These are phyloP conservation scores for Fragilaria radians DNA, from an alignment of 108 stramenopile species.

Conservation along the genomic window DNA sequence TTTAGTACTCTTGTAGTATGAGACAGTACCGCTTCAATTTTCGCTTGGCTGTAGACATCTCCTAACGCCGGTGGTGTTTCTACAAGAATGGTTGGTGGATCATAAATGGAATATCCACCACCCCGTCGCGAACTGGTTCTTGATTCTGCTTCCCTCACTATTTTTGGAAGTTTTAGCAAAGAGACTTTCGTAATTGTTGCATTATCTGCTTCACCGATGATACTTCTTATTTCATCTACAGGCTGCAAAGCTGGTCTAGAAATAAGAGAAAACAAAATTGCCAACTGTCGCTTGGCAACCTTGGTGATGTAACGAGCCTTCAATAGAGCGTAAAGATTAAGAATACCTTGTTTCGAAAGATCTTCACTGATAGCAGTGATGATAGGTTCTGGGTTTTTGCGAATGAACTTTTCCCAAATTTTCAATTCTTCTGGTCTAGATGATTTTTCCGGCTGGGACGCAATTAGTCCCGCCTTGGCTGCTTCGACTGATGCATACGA, in stretches of 20 bases:
- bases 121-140: slow-evolving; percentile 60
- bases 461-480: slow-evolving; percentile 60
- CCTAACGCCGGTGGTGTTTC: slow-evolving; percentile 75
- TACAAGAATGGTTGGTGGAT: slow-evolving; percentile 28
- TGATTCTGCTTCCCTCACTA: slow-evolving; percentile 24
- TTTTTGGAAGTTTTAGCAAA: slow-evolving; percentile 6
- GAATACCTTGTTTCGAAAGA: slow-evolving; percentile 58
- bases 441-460: slow-evolving; percentile 46
- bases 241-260: slow-evolving; percentile 67
- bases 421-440: slow-evolving; percentile 6
- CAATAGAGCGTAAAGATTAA: slow-evolving; percentile 73
- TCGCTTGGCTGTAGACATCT: slow-evolving; percentile 54
- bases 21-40: slow-evolving; percentile 38
- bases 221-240: slow-evolving; percentile 54
- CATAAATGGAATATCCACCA: slow-evolving; percentile 61
- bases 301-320: slow-evolving; percentile 74
- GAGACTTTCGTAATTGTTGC: slow-evolving; percentile 56
- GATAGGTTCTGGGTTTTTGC: slow-evolving; percentile 5
- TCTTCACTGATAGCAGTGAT: slow-evolving; percentile 1
- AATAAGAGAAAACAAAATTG: slow-evolving; percentile 84
- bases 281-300: slow-evolving; percentile 73
- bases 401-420: slow-evolving; percentile 6
- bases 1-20: slow-evolving; percentile 60
- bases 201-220: slow-evolving; percentile 82
- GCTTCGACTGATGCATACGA: slow-evolving; percentile 62